Base-by-base conservation (phyloP, 345 rosid genomes). In the Eucalyptus fibrosa region DNA sequence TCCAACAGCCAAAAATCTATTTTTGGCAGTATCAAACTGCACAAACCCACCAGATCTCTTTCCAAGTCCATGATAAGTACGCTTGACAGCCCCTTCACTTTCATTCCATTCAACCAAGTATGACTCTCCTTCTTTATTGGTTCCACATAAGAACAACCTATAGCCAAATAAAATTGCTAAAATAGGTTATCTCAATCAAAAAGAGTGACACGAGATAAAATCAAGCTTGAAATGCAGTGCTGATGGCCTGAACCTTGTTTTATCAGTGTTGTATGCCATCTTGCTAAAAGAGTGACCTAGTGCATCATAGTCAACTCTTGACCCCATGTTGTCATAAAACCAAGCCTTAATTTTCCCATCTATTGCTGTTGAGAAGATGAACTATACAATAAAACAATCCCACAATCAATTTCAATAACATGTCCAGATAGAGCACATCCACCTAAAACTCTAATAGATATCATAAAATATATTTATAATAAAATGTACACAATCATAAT, bases 291-390 rank as follows among this genome's bases (percentile, higher is more conserved):
- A 93, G 69, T 91, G 96, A 37, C 96, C 96, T 7, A 96, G 96
- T 67, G 98, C 96, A 93, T 94, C 95, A 89, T 94, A 95, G 90
- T 96, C 98, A 89, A 95, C 96, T 90, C 96, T 95, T 47, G 98
- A 96, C n/a, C 96, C 2, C 50, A 12, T 4, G 50, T 49, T 49
- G 50, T 49, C 50, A 49, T 4, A 4, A 13, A 13, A 4, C 50
- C 16, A 49, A 49, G 50, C 16, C 50, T 49, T 49, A 49, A 49
- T 49, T 49, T 49, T 49, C 16, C 97, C 92, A 90, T 1, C 96
- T n/a, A 91, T 91, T 51, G 98, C 94, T 10, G 96, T 95, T 87
- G 97, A 95, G 92, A 95, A 95, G 88, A 96, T 92, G 90, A 95
- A 96, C 97, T 96, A 53, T n/a, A 80, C 16, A 14, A 49, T 12